Evolutionary conservation across 805 yeast species (phyloP).

Genomic region (Sugiyamaella chiloensis): DNA sequence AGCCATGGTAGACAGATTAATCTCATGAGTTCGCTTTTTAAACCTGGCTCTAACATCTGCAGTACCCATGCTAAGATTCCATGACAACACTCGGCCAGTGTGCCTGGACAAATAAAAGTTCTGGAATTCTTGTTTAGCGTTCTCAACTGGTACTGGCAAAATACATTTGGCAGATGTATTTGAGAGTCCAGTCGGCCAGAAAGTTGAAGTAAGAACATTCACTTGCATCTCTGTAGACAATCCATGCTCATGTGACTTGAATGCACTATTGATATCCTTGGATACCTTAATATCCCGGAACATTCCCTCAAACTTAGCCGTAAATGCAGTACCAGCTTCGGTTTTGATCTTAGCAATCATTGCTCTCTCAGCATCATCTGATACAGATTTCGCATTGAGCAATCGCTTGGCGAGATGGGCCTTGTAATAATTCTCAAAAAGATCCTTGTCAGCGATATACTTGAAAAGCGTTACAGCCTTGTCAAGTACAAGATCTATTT

Average conservation of each 20-base stretch:
- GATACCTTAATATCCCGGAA: constrained; percentile 71
- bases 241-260: constrained; percentile 26
- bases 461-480: constrained; percentile 61
- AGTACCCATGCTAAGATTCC: constrained; percentile 85
- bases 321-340: constrained; percentile 76
- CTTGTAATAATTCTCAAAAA: constrained; percentile 80
- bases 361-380: constrained; percentile 63
- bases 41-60: constrained; percentile 74
- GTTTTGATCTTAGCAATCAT: constrained; percentile 65
- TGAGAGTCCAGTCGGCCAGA: constrained; percentile 61
- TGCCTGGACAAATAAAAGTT: constrained; percentile 49
- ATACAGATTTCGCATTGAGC: constrained; percentile 44
- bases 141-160: constrained; percentile 44
- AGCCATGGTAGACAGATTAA: constrained; percentile 76
- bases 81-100: constrained; percentile 57
- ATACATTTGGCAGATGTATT: constrained; percentile 26
- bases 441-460: constrained; percentile 75
- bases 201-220: constrained; percentile 56
- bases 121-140: constrained; percentile 46
- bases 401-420: constrained; percentile 83
- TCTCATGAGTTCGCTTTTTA: constrained; percentile 66
- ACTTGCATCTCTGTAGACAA: constrained; percentile 41
- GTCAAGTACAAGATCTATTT: constrained; percentile 46
- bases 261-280: constrained; percentile 44
- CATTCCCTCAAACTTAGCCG: constrained; percentile 83